Base-by-base conservation (phyloP, 148 eudicot species). In the Beta vulgaris region DNA sequence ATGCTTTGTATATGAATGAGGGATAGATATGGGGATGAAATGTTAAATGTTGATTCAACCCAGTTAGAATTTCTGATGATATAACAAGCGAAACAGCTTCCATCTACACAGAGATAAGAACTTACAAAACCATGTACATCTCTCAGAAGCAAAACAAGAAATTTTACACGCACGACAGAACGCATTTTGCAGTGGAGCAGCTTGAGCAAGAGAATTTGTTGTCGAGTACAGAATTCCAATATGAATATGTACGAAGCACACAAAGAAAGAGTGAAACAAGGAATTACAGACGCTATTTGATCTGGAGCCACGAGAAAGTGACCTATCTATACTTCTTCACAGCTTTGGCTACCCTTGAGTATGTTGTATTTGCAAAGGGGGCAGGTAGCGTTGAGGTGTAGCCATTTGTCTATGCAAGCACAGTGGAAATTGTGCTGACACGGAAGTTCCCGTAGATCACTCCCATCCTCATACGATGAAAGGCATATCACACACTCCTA, bases 321-420 rank as follows among this genome's bases (percentile, higher is more conserved):
- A 31, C 54, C 69, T 67, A 32, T 62, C 81, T 86, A 95, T 14
- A 79, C 93, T 51, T 92, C 91, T 46, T 90, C 92, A 55, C 89
- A 82, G 81, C 87, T 86, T 63, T 80, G 91, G 76, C 79, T 79
- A 34, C 90, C 89, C 84, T 89, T 91, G 13, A 90, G 82, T 79
- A 95, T 90, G 73, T 92, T 91, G 84, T 82, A 84, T 82, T 92
- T 95, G 91, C 99, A 95, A 36, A 95, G 94, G 23, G 99, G 99
- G 64, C 99, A 95, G 36, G 92, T 92, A 37, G 99, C 91, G 29
- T 95, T 95, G 21, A 89, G 86, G 73, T 68, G 84, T 78, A 95
- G 66, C 99, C 99, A 95, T 81, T 90, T 92, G 85, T 92, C 96
- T 72, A 95, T 88, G 82, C 99, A 95, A 18, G 83, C 69, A 25